These are phyloP conservation scores for Saturnispora saitoi DNA, from an alignment of 805 yeast species.

Conservation along the genomic window DNA sequence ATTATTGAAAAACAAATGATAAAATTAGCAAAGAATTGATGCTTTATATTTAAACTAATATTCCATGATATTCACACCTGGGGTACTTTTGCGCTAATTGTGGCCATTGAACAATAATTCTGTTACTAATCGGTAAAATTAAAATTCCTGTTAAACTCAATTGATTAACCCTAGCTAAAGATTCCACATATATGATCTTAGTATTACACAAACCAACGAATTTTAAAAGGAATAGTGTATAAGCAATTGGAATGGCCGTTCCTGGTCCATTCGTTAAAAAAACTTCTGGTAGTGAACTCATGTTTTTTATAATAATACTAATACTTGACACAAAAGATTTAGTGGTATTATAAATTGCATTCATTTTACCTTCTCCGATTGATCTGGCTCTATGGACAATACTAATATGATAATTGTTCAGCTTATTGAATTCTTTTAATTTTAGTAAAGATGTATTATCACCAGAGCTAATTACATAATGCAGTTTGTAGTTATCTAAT, in stretches of 20 bases:
- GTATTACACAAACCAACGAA: slow-evolving; percentile 39
- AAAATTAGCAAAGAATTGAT: slow-evolving; percentile 40
- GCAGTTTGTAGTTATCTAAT: slow-evolving; percentile 18
- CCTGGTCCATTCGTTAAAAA: slow-evolving; percentile 71
- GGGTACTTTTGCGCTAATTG: slow-evolving; percentile 41
- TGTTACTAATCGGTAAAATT: slow-evolving; percentile 60
- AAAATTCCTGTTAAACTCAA: slow-evolving; percentile 73
- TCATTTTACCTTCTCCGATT: slow-evolving; percentile 30
- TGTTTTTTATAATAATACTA: slow-evolving; percentile 4
- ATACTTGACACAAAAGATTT: slow-evolving; percentile 24
- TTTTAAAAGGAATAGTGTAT: slow-evolving; percentile 44
- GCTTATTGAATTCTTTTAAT: slow-evolving; percentile 31
- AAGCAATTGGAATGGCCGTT: slow-evolving; percentile 63
- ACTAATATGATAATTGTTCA: slow-evolving; percentile 16
- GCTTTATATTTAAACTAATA: slow-evolving; percentile 44
- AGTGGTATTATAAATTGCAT: slow-evolving; percentile 28
- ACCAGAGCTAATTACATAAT: slow-evolving; percentile 34
- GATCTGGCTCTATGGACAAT: slow-evolving; percentile 29
- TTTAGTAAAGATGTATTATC: slow-evolving; percentile 38
- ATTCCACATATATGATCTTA: slow-evolving; percentile 71
- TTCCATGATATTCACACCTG: slow-evolving; percentile 69
- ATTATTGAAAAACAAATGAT: slow-evolving; percentile 47
- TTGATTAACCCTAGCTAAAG: slow-evolving; percentile 70
- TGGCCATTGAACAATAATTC: slow-evolving; percentile 89
- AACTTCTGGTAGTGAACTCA: slow-evolving; percentile 20